Percentiles rank a stretch among this genome's conserved stretches.
Conservation (phyloP, 345 rosid genomes). For the Punica granatum region DNA sequence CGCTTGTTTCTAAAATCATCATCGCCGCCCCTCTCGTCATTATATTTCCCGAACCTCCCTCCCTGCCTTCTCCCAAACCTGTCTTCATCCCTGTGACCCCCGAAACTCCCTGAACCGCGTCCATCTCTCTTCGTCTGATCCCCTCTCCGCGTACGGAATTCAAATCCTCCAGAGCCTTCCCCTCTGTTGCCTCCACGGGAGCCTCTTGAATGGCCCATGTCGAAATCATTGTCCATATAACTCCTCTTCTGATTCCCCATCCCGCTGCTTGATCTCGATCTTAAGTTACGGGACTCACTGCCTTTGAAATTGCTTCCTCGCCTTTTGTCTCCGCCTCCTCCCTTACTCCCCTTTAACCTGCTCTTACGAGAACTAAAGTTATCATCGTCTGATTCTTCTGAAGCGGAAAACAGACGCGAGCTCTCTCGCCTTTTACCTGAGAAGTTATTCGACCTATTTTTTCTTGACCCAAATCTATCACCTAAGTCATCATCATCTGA, state of each 20-base stretch:
- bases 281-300: conserved; percentile 14
- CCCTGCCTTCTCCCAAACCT: neutral
- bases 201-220: conserved; percentile 19
- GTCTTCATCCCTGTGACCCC: conserved; percentile 15
- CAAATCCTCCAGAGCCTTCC: neutral
- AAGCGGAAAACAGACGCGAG: conserved; percentile 36
- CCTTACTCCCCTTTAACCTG: conserved; percentile 26
- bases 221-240: conserved; percentile 17
- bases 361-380: conserved; percentile 13
- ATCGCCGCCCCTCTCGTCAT: conserved; percentile 10
- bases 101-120: conserved; percentile 9
- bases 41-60: conserved; percentile 5
- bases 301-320: conserved; percentile 18
- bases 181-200: neutral
- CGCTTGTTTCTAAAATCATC: conserved; percentile 44
- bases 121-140: neutral
- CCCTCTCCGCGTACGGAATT: conserved; percentile 2
- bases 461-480: conserved; percentile 21
- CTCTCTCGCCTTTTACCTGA: conserved; percentile 26
- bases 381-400: conserved; percentile 15
- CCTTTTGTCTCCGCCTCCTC: conserved; percentile 24
- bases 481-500: conserved; percentile 47
- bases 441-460: conserved; percentile 19
- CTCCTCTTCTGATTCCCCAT: conserved; percentile 4
- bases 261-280: conserved; percentile 1